Conservation (phyloP, 2,329 filamentous ascomycete species). For the Calonectria fujianensis region DNA sequence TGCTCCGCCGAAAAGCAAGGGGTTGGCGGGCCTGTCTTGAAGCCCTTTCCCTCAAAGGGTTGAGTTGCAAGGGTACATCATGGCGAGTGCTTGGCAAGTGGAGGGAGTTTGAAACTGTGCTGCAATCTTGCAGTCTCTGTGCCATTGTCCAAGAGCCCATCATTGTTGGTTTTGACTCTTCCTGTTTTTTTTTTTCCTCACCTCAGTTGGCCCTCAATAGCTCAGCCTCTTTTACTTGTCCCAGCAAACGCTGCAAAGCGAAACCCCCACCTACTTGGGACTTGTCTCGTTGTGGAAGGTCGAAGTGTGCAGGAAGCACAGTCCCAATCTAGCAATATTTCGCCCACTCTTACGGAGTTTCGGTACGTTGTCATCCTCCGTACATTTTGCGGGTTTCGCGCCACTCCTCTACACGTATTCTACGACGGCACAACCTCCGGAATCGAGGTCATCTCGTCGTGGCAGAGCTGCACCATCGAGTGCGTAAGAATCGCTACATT, state of each 20-base stretch:
- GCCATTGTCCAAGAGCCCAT: neutral
- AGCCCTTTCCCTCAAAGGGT: neutral
- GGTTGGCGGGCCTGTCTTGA: neutral
- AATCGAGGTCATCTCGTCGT: neutral
- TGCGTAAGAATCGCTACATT: neutral
- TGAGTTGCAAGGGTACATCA: neutral
- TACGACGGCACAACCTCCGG: neutral
- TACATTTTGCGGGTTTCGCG: neutral
- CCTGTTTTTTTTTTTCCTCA: neutral
- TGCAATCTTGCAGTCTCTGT: neutral
- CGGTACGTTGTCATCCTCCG: constrained; percentile 2
- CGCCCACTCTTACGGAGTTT: constrained; percentile 12
- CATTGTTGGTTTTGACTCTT: neutral
- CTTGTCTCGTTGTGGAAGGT: constrained; percentile 23
- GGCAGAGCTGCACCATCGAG: neutral
- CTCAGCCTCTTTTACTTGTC: neutral
- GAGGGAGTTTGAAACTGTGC: neutral
- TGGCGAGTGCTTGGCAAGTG: constrained; percentile 16
- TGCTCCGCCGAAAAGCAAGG: constrained; percentile 14
- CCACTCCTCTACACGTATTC: neutral
- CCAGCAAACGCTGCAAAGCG: neutral
- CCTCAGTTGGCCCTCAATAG: neutral
- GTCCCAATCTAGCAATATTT: neutral
- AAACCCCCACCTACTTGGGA: neutral
- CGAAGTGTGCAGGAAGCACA: constrained; percentile 6